phyloP scores from a whole-genome alignment of 2,329 filamentous ascomycete species.

The Alternaria triticina region DNA sequence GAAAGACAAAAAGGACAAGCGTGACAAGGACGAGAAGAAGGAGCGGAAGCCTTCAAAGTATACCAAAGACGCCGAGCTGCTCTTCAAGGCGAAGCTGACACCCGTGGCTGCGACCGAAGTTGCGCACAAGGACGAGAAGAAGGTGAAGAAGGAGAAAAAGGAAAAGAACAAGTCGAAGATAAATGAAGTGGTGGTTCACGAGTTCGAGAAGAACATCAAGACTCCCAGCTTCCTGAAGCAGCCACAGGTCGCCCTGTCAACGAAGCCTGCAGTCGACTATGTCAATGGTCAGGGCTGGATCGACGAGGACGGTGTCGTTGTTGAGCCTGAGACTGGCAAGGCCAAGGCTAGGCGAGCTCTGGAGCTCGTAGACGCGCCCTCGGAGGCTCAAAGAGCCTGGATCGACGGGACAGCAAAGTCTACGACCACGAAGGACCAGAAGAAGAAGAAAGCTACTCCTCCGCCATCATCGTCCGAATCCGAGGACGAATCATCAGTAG shows the following conservation, averaged over 20 bases:
- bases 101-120: slow-evolving; percentile 46
- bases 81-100: slow-evolving; percentile 83
- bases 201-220: slow-evolving; percentile 85
- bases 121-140: slow-evolving; percentile 50
- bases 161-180: slow-evolving; percentile 61
- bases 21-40: slow-evolving; percentile 64
- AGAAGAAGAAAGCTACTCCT: slow-evolving; percentile 31
- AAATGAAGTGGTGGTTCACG: slow-evolving; percentile 75
- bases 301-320: slow-evolving; percentile 75
- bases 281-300: slow-evolving; percentile 90
- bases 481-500: slow-evolving; percentile 43
- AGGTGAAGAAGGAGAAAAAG: slow-evolving; percentile 64
- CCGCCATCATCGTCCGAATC: slow-evolving; percentile 35
- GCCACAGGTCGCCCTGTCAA: slow-evolving; percentile 51
- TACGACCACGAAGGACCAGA: slow-evolving; percentile 22
- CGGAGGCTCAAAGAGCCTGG: slow-evolving; percentile 28
- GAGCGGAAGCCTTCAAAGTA: slow-evolving; percentile 74
- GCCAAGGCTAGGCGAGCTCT: slow-evolving; percentile 41
- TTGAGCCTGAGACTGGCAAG: slow-evolving; percentile 63
- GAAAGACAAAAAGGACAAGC: slow-evolving; percentile 50
- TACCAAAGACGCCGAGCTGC: slow-evolving; percentile 78
- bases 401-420: slow-evolving; percentile 16
- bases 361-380: slow-evolving; percentile 40
- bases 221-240: slow-evolving; percentile 81
- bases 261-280: slow-evolving; percentile 66